These are phyloP conservation scores for Kwoniella shandongensis DNA, from an alignment of 768 basidiomycete species.

Conservation along the genomic window DNA sequence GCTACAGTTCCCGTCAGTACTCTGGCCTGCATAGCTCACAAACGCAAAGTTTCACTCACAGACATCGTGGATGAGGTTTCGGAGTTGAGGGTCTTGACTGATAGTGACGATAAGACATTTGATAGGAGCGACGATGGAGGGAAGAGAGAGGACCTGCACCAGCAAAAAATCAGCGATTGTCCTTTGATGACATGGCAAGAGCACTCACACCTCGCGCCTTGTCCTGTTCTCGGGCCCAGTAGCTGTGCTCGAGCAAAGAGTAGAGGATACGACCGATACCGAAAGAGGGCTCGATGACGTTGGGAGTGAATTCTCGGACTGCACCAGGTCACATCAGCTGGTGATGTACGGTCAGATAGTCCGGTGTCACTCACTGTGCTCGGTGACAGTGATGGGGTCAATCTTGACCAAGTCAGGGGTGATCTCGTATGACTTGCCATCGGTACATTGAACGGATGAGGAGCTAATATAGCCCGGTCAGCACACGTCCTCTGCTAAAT, in stretches of 20 bases:
- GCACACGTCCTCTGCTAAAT: background rate
- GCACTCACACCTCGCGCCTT: conserved; percentile 76
- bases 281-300: conserved; percentile 98
- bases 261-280: conserved; percentile 96
- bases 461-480: conserved; percentile 54
- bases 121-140: conserved; percentile 85
- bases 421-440: conserved; percentile 68
- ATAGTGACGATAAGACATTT: conserved; percentile 96
- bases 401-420: conserved; percentile 74
- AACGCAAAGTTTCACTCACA: conserved; percentile 64
- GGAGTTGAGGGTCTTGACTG: conserved; percentile 78
- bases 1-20: conserved; percentile 58
- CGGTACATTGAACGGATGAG: conserved; percentile 61
- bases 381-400: conserved; percentile 80
- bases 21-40: conserved; percentile 2
- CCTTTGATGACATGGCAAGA: conserved; percentile 2
- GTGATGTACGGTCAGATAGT: background rate
- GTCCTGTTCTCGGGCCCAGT: conserved; percentile 92
- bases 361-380: conserved; percentile 60
- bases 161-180: background rate
- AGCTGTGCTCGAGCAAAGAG: conserved; percentile 88
- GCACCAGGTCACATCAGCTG: conserved; percentile 18
- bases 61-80: conserved; percentile 79
- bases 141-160: conserved; percentile 87
- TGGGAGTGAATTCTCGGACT: conserved; percentile 95